phyloP scores from a whole-genome alignment of 495 filamentous ascomycete genomes.

The Parathielavia appendiculata region DNA sequence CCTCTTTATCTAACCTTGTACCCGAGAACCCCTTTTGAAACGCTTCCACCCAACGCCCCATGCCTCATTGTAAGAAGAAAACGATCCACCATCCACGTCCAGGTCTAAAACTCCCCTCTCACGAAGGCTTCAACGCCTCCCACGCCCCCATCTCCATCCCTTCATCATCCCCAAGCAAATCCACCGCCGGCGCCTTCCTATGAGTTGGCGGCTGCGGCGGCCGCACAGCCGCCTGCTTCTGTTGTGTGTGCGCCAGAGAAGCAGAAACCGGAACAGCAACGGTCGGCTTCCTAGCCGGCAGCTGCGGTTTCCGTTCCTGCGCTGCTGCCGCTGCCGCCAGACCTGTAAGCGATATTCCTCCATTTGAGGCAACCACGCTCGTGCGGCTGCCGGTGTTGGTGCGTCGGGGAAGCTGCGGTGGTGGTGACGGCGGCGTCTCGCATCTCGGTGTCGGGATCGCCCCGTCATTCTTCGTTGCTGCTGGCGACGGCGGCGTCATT shows the following conservation, averaged over 20 bases:
- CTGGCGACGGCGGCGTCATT: not conserved
- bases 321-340: constrained; percentile 7
- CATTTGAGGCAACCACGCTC: constrained; percentile 15
- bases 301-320: constrained; percentile 18
- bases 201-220: constrained; percentile 25
- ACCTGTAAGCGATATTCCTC: constrained; percentile 26
- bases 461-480: no score
- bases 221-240: constrained; percentile 23
- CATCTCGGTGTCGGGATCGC: not conserved
- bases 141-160: constrained; percentile 41
- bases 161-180: constrained; percentile 39
- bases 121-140: constrained; percentile 45
- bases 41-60: not conserved
- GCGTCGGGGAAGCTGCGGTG: constrained; percentile 18
- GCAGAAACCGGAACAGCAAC: constrained; percentile 20
- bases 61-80: not conserved
- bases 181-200: constrained; percentile 30
- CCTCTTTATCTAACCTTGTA: no score
- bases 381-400: constrained; percentile 13
- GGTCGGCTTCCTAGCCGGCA: constrained; percentile 16
- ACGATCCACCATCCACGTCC: no score
- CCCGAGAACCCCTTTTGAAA: not conserved
- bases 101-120: not conserved
- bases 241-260: not conserved
- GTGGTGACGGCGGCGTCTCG: not conserved